Base-by-base conservation (phyloP, 2,329 filamentous ascomycete species). In the Colletotrichum sp. region DNA sequence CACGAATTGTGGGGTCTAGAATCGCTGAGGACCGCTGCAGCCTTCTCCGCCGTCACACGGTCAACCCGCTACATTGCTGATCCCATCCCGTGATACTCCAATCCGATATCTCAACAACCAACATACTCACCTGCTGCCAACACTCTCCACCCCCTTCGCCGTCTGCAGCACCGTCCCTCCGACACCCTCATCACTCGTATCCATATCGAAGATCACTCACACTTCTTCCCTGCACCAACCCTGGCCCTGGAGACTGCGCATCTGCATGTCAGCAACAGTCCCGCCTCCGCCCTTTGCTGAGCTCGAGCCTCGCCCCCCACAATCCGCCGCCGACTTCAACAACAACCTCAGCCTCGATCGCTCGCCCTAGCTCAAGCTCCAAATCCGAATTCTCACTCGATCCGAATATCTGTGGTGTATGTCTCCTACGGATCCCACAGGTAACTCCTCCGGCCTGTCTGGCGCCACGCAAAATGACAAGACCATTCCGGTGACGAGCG, bases 401-500 rank as follows among this genome's bases (percentile, higher is more conserved):
- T 60, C 8, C 4, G 26, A 28, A 70, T 32, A 73, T 62, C 62
- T 66, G 76, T 73, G 73, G 73, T 77, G 76, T 66, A 77, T 77
- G 76, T 77, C 76, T 77, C 62, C 74, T 64, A 77, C 71, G 69
- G 74, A 73, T 67, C 43, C 70, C 32, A 36, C 74, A 70, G 26
- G 38, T 34, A 30, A 76, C 30, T 61, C 56, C 26, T 43, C 74
- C 26, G 38, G 76, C 76, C 73, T 66, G 8, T 36, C 74, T 66
- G 74, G 76, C 70, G 52, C 67, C 70, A 30, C 58, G 18, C 58
- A 71, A 32, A 34, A 77, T 77, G 76, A 66, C 55, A 69, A 73
- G 36, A 24, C 67, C 32, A 43, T 71, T 69, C 69, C 48, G 75
- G 78, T 78, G 78, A 80, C 76, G 58, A 77, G 5, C 52, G 73